Base-by-base conservation (phyloP, 345 rosid species). In the Acer yangbiense region DNA sequence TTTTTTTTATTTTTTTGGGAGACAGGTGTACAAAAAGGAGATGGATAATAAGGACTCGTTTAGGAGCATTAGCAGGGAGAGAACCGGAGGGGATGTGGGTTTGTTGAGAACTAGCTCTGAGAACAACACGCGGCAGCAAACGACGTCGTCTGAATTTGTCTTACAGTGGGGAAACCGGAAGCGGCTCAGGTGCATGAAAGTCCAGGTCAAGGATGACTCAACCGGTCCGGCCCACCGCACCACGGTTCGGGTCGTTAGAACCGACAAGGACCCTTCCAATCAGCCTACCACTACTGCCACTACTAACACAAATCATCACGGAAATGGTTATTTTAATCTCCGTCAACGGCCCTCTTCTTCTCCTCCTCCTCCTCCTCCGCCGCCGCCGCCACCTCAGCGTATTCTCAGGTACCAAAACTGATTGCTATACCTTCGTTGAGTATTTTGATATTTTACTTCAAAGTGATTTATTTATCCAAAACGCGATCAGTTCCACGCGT, bases 151-250 rank as follows among this genome's bases (percentile, higher is more conserved):
- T 3, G 90, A 91, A 79, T 87, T 91, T 41, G 85, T 79, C 25
- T 79, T 88, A 75, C 95, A 89, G 88, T 91, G 95, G 95, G 95
- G 95, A 23, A 89, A 81, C 77, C 87, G 95, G 85, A 91, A 91
- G 76, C 87, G 95, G 14, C 89, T 88, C 11, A 77, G 93, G 89
- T 91, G 93, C 74, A 91, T 88, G 95, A 91, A 91, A 84, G 81
- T 88, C 64, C 92, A 87, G 79, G 85, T 73, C 67, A 91, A 80
- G 66, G 93, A 88, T 81, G 88, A 84, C 43, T 72, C 84, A 29
- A 66, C 83, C 60, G 68, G 83, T n/a, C 66, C 86, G 79, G 78
- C 76, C 32, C 81, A 86, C 68, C 83, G 81, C 75, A 85, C 89
- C 39, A 87, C 86, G 65, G 88, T 83, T 73, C 90, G 91, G 50